Conservation (phyloP, 805 yeast species). For the Saccharomycopsis selenospora region DNA sequence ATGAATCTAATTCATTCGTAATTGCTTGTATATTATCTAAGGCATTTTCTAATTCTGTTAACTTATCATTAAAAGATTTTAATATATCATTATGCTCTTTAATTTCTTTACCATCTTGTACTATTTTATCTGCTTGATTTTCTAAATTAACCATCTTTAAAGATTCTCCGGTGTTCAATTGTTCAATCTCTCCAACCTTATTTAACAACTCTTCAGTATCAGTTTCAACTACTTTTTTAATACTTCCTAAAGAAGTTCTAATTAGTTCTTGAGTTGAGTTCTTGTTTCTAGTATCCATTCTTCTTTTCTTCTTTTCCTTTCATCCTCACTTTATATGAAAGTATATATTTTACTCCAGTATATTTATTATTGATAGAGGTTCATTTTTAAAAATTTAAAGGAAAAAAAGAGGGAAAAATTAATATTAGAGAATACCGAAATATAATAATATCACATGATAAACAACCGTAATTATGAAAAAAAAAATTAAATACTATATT, state of each 20-base stretch:
- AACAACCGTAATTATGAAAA: too few relatives aligned
- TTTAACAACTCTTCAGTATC: slow-evolving; percentile 34
- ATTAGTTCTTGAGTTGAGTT: slow-evolving; percentile 20
- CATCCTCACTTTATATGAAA: background rate
- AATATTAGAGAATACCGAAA: too few relatives aligned
- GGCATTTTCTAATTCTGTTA: slow-evolving; percentile 29
- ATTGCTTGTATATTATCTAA: slow-evolving; percentile 39
- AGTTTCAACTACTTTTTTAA: slow-evolving; percentile 30
- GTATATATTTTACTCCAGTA: too few relatives aligned
- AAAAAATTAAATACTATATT: too few relatives aligned
- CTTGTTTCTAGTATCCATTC: background rate
- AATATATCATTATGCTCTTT: slow-evolving; percentile 24
- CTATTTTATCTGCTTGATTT: slow-evolving; percentile 30
- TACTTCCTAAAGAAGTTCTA: slow-evolving; percentile 27
- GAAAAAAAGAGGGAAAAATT: too few relatives aligned
- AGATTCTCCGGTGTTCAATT: slow-evolving; percentile 52
- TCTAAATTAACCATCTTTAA: slow-evolving; percentile 44
- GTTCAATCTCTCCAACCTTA: slow-evolving; percentile 43
- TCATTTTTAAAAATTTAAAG: too few relatives aligned
- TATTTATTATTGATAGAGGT: too few relatives aligned
- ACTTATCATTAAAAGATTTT: slow-evolving; percentile 25
- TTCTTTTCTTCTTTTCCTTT: background rate
- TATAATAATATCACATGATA: too few relatives aligned
- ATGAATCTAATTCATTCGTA: slow-evolving; percentile 52
- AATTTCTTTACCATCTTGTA: slow-evolving; percentile 22